These are phyloP conservation scores for Mariannaea elegans DNA, from an alignment of 2,329 filamentous ascomycete genomes.

Conservation along the genomic window DNA sequence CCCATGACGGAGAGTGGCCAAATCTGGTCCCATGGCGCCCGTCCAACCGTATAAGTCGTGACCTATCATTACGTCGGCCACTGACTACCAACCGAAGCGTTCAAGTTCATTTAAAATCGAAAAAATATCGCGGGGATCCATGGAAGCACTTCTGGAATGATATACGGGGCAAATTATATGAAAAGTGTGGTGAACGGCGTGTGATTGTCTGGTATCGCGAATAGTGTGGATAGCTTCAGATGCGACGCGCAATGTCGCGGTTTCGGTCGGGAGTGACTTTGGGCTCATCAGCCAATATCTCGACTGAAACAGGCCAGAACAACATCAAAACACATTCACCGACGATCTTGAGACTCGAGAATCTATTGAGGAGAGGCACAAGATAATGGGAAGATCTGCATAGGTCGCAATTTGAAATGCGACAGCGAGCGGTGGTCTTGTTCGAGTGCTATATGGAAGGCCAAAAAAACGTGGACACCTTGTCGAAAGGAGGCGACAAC, in stretches of 20 bases:
- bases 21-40: conserved; percentile 30
- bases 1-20: conserved; percentile 7
- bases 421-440: conserved; percentile 41
- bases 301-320: conserved; percentile 15
- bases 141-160: background rate
- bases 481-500: conserved; percentile 27
- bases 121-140: conserved; percentile 18
- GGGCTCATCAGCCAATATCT: conserved; percentile 17
- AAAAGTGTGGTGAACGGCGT: conserved; percentile 27
- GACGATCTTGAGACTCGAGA: conserved; percentile 26
- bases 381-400: conserved; percentile 11
- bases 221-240: conserved; percentile 48
- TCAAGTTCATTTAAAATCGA: conserved; percentile 29
- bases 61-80: conserved; percentile 22
- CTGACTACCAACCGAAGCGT: background rate
- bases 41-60: conserved; percentile 41
- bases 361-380: conserved; percentile 23
- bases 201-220: conserved; percentile 31
- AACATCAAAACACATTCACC: conserved; percentile 23
- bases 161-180: conserved; percentile 1
- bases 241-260: conserved; percentile 32
- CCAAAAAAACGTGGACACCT: conserved; percentile 22
- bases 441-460: conserved; percentile 27
- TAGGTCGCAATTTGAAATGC: conserved; percentile 43
- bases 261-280: conserved; percentile 43